Evolutionary conservation across 1,139 yeast genomes (phyloP).

Genomic region (Lodderomyces margitis): DNA sequence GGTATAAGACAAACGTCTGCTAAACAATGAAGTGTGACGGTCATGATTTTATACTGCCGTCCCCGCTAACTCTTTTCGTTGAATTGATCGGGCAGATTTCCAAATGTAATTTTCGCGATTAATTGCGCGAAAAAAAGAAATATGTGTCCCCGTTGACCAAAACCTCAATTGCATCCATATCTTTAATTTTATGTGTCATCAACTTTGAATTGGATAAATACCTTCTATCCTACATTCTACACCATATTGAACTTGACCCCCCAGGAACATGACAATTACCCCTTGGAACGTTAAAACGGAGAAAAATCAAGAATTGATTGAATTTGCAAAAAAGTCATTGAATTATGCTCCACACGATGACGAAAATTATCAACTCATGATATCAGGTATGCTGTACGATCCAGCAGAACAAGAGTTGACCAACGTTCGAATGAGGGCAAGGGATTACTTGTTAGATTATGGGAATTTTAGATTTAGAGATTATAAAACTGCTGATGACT

Average conservation of each 20-base stretch:
- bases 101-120: too few species aligned
- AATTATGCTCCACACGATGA: constrained; percentile 34
- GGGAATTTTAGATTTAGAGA: constrained; percentile 39
- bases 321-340: constrained; percentile 41
- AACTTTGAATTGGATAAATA: too few species aligned
- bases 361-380: constrained; percentile 44
- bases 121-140: too few species aligned
- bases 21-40: constrained; percentile 59
- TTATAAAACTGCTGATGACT: constrained; percentile 22
- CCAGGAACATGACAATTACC: not conserved
- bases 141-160: too few species aligned
- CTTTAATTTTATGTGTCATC: too few species aligned
- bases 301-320: constrained; percentile 36
- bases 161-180: too few species aligned
- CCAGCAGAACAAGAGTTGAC: constrained; percentile 12
- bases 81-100: too few species aligned
- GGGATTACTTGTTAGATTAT: constrained; percentile 30
- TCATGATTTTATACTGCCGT: constrained; percentile 17
- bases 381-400: constrained; percentile 18
- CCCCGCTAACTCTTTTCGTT: too few species aligned
- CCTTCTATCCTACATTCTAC: too few species aligned
- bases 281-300: constrained; percentile 16
- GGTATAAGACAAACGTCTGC: constrained; percentile 86
- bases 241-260: too few species aligned
- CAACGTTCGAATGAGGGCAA: constrained; percentile 12